Base-by-base conservation (phyloP, 192 early-diverging fungal genomes). In the Backusella macrospora region DNA sequence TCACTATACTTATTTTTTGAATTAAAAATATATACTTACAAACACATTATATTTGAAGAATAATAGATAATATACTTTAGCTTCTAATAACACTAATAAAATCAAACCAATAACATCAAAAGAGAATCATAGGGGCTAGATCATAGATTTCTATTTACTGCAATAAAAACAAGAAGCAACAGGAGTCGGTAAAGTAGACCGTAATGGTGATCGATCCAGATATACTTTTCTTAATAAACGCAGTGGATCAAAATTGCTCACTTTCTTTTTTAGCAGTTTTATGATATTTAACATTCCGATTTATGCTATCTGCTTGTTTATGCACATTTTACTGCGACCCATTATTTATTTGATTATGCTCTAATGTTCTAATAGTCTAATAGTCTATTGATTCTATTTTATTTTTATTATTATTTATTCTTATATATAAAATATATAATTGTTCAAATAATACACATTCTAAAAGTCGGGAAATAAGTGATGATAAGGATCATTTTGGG, bases 381-480 rank as follows among this genome's bases (percentile, higher is more conserved):
- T 43, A 5, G 1, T 43, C 10, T 9, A 9, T 43, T 43, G 3
- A 14, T 46, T 46, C 45, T 46, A 46, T 46, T 46, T 46, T 46
- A 14, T 14, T 46, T 49, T 45, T 47, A 68, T n/a, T 45, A n/a
- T 46, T 47, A 13, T 14, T 15, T 69, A 29, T 46, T 15, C 26
- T 39, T 39, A 65, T 39, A 62, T 65, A 39, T 39, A 34, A 34
- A 15, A 26, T 34, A 26, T 34, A 34, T 34, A 34, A 34, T 34
- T 34, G 2, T 34, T 34, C 29, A 34, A 34, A 34, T 34, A 34
- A 34, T 34, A 26, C 26, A 59, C 0, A 59, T 12, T 65, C 82
- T 69, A 88, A 75, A 88, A 88, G 12, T 79, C 82, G 47, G 87
- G 80, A 72, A 93, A 93, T 49, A 93, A 82, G 49, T 82, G 83